Evolutionary conservation across 768 basidiomycete species (phyloP), one percentile per base, ranked within the genome.

Genomic region (Trametes villosa): DNA sequence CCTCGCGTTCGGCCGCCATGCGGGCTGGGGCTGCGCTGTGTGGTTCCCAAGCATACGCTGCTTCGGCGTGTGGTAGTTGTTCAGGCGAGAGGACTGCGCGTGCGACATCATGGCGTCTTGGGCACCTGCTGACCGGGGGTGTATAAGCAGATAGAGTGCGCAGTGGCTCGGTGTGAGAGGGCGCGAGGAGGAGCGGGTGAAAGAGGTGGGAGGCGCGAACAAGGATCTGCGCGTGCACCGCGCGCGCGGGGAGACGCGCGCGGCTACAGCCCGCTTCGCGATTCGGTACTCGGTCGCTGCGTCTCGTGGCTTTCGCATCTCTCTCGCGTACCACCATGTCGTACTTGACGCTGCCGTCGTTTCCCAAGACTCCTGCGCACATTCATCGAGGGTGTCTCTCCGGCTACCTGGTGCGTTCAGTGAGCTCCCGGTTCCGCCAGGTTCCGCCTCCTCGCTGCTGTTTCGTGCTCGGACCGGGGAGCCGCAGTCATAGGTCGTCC

Each of bases 31-130:
- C 11, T 78, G 78, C 0, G 79, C 82, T 2, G 87, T 81, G 38
- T 79, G 76, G 65, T 81, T 83, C 15, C 88, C 88, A 18, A 89
- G 71, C 3, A 89, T 68, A 34, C 79, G 77, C 33, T 79, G 78
- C 65, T 89, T 91, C 8, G 80, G 65, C 3, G 76, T 75, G 70
- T 86, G 83, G 60, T 83, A 84, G 51, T 72, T 75, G 61, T 80
- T 78, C 36, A 79, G 67, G 29, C 83, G 78, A 9, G 74, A 71
- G 17, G 72, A 63, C 11, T 69, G 55, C 12, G 73, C 67, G 34
- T 62, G 53, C 27, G 58, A 52, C 20, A 63, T 58, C 66, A 65
- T 65, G 15, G 6, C 29, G 48, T 42, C 40, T 22, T 31, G 5
- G 9, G n/a, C 1, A n/a, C 15, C 46, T 48, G 27, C 5, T n/a